Evolutionary conservation across 352 stramenopile genomes (phyloP).

Genomic region (Phytopythium helicoides): DNA sequence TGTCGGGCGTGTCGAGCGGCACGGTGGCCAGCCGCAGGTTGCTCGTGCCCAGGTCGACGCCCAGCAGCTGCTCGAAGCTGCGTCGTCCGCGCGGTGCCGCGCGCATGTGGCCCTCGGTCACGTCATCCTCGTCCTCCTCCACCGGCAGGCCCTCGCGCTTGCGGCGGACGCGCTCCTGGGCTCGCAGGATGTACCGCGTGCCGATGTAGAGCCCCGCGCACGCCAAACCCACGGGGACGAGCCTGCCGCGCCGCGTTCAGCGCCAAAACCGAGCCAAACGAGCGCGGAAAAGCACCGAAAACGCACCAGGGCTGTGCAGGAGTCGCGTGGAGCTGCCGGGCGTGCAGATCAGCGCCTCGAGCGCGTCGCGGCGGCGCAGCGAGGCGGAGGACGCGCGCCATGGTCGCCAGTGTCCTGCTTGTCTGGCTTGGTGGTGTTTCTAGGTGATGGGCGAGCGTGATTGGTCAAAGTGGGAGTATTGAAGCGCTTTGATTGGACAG

Average conservation of each 20-base stretch:
- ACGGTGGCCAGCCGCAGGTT: conserved; percentile 50
- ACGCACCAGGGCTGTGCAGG: conserved; percentile 45
- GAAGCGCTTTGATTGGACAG: conserved; percentile 11
- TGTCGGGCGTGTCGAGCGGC: conserved; percentile 12
- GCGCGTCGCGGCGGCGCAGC: background rate
- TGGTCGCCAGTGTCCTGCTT: background rate
- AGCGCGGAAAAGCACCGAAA: background rate
- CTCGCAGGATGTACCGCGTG: conserved; percentile 54
- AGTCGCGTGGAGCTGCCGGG: conserved; percentile 52
- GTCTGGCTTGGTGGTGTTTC: too few relatives aligned
- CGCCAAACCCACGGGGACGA: conserved; percentile 38
- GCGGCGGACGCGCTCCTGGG: conserved; percentile 52
- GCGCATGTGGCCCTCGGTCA: conserved; percentile 16
- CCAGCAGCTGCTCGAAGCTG: conserved; percentile 35
- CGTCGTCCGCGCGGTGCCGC: conserved; percentile 1
- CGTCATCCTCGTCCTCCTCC: conserved; percentile 32
- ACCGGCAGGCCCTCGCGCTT: conserved; percentile 38
- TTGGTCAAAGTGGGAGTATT: conserved; percentile 16
- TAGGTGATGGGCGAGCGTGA: conserved; percentile 1
- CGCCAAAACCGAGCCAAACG: background rate
- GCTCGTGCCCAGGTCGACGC: conserved; percentile 51
- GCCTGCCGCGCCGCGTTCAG: conserved; percentile 5
- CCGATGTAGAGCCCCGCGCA: conserved; percentile 51
- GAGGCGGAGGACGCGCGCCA: conserved; percentile 3
- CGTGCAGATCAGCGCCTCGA: background rate